Evolutionary conservation across 2,329 filamentous ascomycete species (phyloP).

Genomic region (Hymenotorrendiella dingleyae): DNA sequence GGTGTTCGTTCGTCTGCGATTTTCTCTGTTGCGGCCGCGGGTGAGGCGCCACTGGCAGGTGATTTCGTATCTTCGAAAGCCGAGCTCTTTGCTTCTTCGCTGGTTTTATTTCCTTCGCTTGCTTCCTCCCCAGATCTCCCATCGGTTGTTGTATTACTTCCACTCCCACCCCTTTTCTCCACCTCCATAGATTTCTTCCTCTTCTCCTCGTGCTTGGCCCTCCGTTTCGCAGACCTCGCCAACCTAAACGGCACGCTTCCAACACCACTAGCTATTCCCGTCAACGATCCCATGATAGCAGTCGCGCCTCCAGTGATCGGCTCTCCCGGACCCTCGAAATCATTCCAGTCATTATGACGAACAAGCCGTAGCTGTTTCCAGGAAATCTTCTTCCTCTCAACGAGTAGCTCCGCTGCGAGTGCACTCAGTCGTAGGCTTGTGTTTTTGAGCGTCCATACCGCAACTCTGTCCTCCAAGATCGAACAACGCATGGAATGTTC

Average conservation of each 20-base stretch:
- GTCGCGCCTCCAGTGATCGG: slow-evolving; percentile 62
- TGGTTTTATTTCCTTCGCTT: slow-evolving; percentile 1
- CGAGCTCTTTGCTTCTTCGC: neutral
- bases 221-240: slow-evolving; percentile 50
- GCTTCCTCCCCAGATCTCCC: slow-evolving; percentile 1
- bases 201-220: slow-evolving; percentile 43
- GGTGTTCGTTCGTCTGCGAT: neutral
- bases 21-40: neutral
- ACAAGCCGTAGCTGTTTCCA: slow-evolving; percentile 60
- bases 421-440: slow-evolving; percentile 55
- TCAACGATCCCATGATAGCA: slow-evolving; percentile 53
- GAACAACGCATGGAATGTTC: slow-evolving; percentile 58
- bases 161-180: slow-evolving; percentile 5
- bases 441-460: slow-evolving; percentile 60
- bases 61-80: neutral
- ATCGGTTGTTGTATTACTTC: neutral
- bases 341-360: slow-evolving; percentile 67
- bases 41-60: neutral
- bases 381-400: slow-evolving; percentile 52
- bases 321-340: slow-evolving; percentile 70
- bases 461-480: slow-evolving; percentile 55
- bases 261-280: slow-evolving; percentile 55
- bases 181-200: slow-evolving; percentile 23
- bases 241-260: slow-evolving; percentile 58
- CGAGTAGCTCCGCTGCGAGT: slow-evolving; percentile 59